A percentile compares a stretch with the other conserved stretches of the same genome.
Evolutionary conservation across 768 basidiomycete genomes (phyloP).

Genomic region (Fomitopsis serialis): DNA sequence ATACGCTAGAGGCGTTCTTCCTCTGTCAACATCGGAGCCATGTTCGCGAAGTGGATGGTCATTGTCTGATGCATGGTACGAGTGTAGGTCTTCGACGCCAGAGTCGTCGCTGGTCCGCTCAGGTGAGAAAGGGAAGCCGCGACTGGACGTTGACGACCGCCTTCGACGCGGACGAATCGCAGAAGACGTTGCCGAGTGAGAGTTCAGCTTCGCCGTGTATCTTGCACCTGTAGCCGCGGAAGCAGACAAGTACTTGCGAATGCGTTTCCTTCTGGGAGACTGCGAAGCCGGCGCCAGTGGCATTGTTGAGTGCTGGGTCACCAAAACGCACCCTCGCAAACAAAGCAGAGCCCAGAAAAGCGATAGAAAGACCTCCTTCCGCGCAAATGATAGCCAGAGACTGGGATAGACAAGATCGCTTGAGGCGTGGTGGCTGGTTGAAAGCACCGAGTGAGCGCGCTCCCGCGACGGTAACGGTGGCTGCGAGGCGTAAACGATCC

Average conservation of each 20-base stretch:
- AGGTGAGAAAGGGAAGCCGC: conserved; percentile 11
- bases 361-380: too few species aligned
- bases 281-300: conserved; percentile 4
- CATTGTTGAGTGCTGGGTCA: too few species aligned
- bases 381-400: too few species aligned
- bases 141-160: conserved; percentile 14
- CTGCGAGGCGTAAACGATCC: too few species aligned
- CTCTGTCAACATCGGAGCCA: conserved; percentile 4
- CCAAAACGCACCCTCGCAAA: too few species aligned
- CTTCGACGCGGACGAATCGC: conserved; percentile 10
- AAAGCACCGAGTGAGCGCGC: too few species aligned
- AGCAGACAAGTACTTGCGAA: conserved; percentile 21
- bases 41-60: conserved; percentile 6
- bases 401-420: too few species aligned
- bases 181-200: conserved; percentile 5
- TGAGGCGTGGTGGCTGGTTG: too few species aligned
- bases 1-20: conserved; percentile 45
- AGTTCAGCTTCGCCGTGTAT: conserved; percentile 10
- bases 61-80: conserved; percentile 9
- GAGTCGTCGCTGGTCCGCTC: conserved; percentile 10
- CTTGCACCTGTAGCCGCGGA: conserved; percentile 18
- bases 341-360: too few species aligned
- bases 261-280: conserved; percentile 21
- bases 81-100: conserved; percentile 11
- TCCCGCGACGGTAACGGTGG: too few species aligned